phyloP scores from a whole-genome alignment of 2,329 filamentous ascomycete species.

The Trichoderma oligosporum region DNA sequence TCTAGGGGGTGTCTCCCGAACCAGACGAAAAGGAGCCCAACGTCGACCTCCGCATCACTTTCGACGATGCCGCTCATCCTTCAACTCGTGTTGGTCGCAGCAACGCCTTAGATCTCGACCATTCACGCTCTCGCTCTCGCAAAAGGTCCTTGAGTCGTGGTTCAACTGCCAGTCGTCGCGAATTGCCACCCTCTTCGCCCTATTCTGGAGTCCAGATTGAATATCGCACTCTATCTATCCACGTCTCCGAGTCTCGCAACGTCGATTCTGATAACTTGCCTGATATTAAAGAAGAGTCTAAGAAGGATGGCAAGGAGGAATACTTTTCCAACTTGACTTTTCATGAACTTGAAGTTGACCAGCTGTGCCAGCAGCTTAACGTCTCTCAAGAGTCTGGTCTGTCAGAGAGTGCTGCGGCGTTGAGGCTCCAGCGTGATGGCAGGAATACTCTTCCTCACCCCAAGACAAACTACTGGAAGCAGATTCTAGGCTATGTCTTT shows the following conservation, averaged over 20 bases:
- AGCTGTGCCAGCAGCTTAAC: constrained; percentile 40
- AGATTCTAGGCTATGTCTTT: constrained; percentile 42
- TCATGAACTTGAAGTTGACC: constrained; percentile 35
- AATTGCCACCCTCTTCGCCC: constrained; percentile 31
- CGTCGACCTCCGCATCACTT: constrained; percentile 27
- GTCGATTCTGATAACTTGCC: constrained; percentile 24
- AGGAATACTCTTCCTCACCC: constrained; percentile 40
- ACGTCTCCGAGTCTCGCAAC: constrained; percentile 37
- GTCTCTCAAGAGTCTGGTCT: constrained; percentile 35
- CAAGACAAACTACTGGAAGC: constrained; percentile 42
- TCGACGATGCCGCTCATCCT: constrained; percentile 25
- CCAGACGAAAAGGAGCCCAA: constrained; percentile 25
- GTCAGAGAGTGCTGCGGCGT: constrained; percentile 32
- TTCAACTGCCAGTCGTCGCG: constrained; percentile 23
- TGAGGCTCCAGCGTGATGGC: constrained; percentile 39
- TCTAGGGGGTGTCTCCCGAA: no score
- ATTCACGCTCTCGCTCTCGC: constrained; percentile 25
- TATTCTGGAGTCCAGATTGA: constrained; percentile 39
- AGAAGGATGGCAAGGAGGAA: constrained; percentile 35
- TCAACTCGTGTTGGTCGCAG: constrained; percentile 19
- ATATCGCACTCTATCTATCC: constrained; percentile 41
- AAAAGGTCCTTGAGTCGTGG: constrained; percentile 25
- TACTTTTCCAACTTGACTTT: constrained; percentile 42
- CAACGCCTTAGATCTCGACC: constrained; percentile 16
- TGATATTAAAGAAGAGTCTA: constrained; percentile 29